A percentile compares a stretch with the other conserved stretches of the same genome.
These are phyloP conservation scores for Cyclotella distinguenda DNA, from an alignment of 108 stramenopile species.

Conservation along the genomic window DNA sequence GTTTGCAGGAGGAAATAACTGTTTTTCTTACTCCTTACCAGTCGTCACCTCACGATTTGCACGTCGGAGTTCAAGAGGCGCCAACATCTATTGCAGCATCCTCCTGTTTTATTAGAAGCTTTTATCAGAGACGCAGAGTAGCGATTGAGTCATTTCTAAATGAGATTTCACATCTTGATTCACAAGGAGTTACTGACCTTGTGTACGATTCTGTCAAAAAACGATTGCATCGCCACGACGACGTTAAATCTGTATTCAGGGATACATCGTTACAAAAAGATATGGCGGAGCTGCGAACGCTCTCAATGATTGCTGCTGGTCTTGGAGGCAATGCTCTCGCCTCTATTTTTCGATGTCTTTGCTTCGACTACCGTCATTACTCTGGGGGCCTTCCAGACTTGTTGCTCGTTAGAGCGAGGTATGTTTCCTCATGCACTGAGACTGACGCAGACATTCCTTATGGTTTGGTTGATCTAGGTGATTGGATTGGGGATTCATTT, in stretches of 20 bases:
- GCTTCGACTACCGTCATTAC: constrained; percentile 83
- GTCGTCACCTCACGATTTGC: constrained; percentile 79
- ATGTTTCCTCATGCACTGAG: no score
- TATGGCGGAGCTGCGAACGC: constrained; percentile 56
- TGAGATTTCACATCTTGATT: constrained; percentile 36
- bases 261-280: constrained; percentile 61
- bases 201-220: constrained; percentile 50
- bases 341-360: constrained; percentile 63
- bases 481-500: constrained; percentile 82
- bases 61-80: constrained; percentile 50
- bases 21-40: constrained; percentile 79
- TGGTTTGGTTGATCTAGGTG: constrained; percentile 62
- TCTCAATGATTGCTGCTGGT: constrained; percentile 73
- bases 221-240: constrained; percentile 38
- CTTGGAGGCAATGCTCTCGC: constrained; percentile 66
- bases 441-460: neutral
- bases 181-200: constrained; percentile 49
- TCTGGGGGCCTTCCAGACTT: constrained; percentile 82
- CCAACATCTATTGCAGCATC: neutral
- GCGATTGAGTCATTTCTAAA: constrained; percentile 56
- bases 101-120: constrained; percentile 29
- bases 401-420: constrained; percentile 45
- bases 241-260: constrained; percentile 6
- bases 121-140: constrained; percentile 55
- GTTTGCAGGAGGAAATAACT: constrained; percentile 30